A percentile compares a stretch with the other conserved stretches of the same genome.
Evolutionary conservation across 371 early-diverging fungal genomes (phyloP).

Genomic region (Nematocida homosporus): DNA sequence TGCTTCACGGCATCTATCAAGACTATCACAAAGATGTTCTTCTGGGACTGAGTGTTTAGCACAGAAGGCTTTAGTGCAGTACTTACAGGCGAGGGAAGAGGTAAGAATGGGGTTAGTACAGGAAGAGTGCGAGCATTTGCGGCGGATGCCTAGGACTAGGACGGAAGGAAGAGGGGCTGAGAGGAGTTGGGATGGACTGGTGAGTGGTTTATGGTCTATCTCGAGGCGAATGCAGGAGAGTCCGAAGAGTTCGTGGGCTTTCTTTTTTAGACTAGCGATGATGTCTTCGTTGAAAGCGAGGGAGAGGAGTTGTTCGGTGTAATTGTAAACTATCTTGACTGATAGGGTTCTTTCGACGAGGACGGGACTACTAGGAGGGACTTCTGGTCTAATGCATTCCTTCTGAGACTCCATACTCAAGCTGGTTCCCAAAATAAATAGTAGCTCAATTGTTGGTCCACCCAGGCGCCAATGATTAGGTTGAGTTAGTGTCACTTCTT

Average conservation of each 20-base stretch:
- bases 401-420: conserved; percentile 42
- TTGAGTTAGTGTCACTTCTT: too few species aligned
- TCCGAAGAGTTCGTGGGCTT: conserved; percentile 29
- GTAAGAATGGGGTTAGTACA: conserved; percentile 30
- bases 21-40: conserved; percentile 52
- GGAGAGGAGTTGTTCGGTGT: conserved; percentile 22
- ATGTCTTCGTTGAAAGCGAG: not conserved
- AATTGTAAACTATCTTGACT: conserved; percentile 45
- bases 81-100: conserved; percentile 41
- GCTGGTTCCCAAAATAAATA: not conserved
- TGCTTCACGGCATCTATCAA: conserved; percentile 43
- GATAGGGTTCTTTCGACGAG: conserved; percentile 17
- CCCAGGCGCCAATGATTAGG: too few species aligned
- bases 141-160: conserved; percentile 34
- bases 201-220: conserved; percentile 39
- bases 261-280: conserved; percentile 25
- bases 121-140: conserved; percentile 6
- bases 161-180: not conserved
- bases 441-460: too few species aligned
- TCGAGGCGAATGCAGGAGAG: conserved; percentile 46
- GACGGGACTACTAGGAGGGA: not conserved
- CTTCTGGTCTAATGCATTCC: conserved; percentile 3
- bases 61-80: conserved; percentile 55
- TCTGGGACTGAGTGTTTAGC: conserved; percentile 54
- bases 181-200: conserved; percentile 11